phyloP scores from a whole-genome alignment of 345 rosid genomes.

The Eucalyptus tenuipes region DNA sequence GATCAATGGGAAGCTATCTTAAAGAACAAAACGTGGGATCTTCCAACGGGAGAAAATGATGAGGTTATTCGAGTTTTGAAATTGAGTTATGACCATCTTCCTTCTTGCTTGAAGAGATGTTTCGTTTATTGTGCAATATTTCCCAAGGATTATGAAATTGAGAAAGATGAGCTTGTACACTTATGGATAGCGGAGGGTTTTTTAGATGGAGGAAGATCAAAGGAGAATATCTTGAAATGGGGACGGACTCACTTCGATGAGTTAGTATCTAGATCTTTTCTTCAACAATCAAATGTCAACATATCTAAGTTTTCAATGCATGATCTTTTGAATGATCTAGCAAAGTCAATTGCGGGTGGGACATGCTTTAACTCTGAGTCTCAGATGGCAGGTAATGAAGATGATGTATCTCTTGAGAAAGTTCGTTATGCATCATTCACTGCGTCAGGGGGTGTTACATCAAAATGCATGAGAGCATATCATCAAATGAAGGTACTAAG shows the following conservation, averaged over 20 bases:
- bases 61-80: not conserved
- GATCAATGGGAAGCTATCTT: not conserved
- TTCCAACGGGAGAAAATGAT: not conserved
- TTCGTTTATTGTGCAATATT: not conserved
- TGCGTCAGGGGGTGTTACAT: rapidly evolving
- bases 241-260: not conserved
- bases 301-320: not conserved
- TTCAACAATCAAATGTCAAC: not conserved
- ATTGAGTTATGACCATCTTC: not conserved
- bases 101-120: not conserved
- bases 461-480: not conserved
- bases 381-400: not conserved
- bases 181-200: not conserved
- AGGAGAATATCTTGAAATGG: not conserved
- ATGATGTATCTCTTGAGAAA: not conserved
- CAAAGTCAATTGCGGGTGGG: not conserved
- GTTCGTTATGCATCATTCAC: not conserved
- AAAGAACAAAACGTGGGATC: not conserved
- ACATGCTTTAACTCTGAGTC: not conserved
- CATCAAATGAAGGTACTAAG: not conserved
- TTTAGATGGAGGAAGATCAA: not conserved
- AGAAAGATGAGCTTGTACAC: not conserved
- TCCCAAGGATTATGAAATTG: not conserved
- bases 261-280: not conserved
- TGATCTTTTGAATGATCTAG: not conserved